These are phyloP conservation scores for Fusarium neocosmosporiellum DNA, from an alignment of 2,329 filamentous ascomycete genomes.

Conservation along the genomic window DNA sequence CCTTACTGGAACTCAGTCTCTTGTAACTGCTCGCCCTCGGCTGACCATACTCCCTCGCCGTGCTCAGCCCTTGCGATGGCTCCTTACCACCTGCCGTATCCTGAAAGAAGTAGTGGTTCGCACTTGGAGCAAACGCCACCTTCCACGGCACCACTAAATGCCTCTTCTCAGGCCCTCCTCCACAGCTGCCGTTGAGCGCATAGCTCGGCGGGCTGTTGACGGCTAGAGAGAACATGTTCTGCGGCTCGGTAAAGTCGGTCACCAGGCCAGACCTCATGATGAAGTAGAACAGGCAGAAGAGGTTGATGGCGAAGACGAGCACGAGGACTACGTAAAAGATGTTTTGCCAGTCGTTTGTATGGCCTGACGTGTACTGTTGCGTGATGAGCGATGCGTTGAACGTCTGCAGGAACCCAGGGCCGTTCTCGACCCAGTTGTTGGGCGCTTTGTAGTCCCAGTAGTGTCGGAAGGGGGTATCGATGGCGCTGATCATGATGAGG, in stretches of 20 bases:
- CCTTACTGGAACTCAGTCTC: constrained; percentile 41
- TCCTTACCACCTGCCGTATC: constrained; percentile 49
- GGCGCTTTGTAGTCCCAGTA: constrained; percentile 59
- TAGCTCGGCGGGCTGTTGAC: constrained; percentile 66
- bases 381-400: constrained; percentile 74
- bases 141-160: constrained; percentile 57
- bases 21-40: constrained; percentile 40
- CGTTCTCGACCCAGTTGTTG: constrained; percentile 48
- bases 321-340: constrained; percentile 75
- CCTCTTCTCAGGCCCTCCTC: constrained; percentile 48
- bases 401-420: constrained; percentile 59
- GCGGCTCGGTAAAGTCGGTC: constrained; percentile 82
- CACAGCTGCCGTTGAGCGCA: constrained; percentile 53
- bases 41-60: constrained; percentile 31
- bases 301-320: constrained; percentile 74
- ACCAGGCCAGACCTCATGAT: constrained; percentile 68
- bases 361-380: constrained; percentile 78
- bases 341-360: constrained; percentile 68
- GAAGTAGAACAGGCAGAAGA: constrained; percentile 73
- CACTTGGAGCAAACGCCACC: constrained; percentile 51
- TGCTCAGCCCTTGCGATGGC: constrained; percentile 49
- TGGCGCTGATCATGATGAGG: constrained; percentile 70
- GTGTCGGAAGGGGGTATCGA: constrained; percentile 70
- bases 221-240: constrained; percentile 78
- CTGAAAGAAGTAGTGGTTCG: constrained; percentile 58